These are phyloP conservation scores for Thelephora ganbajun DNA, from an alignment of 768 basidiomycete species.

Conservation along the genomic window DNA sequence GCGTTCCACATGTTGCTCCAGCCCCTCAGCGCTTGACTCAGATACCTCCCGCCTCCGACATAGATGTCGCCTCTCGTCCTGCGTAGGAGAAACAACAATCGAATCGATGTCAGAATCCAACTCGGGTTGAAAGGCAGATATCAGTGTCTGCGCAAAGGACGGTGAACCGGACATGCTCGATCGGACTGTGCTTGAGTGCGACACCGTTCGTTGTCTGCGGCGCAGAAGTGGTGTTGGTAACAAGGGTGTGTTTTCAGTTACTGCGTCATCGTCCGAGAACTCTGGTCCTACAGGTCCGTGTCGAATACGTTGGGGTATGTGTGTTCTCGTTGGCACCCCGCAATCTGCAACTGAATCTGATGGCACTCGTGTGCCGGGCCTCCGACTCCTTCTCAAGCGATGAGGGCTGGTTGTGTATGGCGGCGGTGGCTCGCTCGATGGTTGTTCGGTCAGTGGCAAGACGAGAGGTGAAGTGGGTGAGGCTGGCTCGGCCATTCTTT, in stretches of 20 bases:
- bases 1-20: background rate
- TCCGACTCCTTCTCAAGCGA: background rate
- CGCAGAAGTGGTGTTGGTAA: background rate
- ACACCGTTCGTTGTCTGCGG: slow-evolving; percentile 36
- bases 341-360: background rate
- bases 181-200: slow-evolving; percentile 36
- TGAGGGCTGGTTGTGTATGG: background rate
- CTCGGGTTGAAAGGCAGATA: slow-evolving; percentile 53
- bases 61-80: background rate
- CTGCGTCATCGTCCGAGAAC: background rate
- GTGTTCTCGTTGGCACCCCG: background rate
- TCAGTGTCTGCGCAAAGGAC: slow-evolving; percentile 53
- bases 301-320: background rate
- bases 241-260: background rate
- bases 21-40: background rate
- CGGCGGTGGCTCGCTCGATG: background rate
- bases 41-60: background rate
- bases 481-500: too few species aligned
- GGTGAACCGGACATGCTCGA: slow-evolving; percentile 39
- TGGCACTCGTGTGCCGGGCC: too few species aligned
- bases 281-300: background rate
- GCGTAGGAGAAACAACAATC: slow-evolving; percentile 4
- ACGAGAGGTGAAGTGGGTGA: too few species aligned
- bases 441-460: background rate
- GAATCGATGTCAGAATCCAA: slow-evolving; percentile 27